Percentiles rank a stretch among this genome's conserved stretches.
Conservation (phyloP, 148 eudicot species). For the Camellia lanceoleosa region DNA sequence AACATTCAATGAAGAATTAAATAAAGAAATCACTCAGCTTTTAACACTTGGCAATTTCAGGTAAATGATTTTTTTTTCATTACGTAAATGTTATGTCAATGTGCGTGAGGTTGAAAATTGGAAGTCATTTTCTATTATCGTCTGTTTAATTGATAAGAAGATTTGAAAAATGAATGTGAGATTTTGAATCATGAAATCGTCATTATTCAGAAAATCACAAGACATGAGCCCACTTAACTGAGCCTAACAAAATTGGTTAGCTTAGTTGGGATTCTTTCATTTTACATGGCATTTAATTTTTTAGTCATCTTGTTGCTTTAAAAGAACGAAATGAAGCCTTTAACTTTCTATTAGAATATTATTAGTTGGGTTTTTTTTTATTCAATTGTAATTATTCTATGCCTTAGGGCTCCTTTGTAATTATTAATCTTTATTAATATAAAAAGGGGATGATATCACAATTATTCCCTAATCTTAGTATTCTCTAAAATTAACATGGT, state of each 20-base stretch:
- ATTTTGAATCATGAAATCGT: background rate
- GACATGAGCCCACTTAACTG: background rate
- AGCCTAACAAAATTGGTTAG: background rate
- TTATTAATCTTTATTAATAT: too few relatives aligned
- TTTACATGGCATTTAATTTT: background rate
- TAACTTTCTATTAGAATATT: too few relatives aligned
- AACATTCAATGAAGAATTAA: constrained; percentile 69
- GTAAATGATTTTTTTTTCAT: constrained; percentile 25
- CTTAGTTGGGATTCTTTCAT: background rate
- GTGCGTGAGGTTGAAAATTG: background rate
- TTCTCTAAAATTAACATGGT: too few relatives aligned
- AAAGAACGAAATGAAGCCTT: background rate
- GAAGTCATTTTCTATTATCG: background rate
- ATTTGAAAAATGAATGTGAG: background rate
- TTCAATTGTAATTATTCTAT: too few relatives aligned
- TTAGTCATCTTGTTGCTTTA: background rate
- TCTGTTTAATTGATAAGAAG: background rate
- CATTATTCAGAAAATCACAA: background rate
- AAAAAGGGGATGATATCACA: too few relatives aligned
- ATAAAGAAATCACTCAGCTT: constrained; percentile 70
- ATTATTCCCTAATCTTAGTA: too few relatives aligned
- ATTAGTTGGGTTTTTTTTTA: too few relatives aligned
- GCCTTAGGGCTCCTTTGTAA: too few relatives aligned
- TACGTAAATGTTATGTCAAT: background rate
- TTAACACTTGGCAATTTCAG: constrained; percentile 74